Percentiles rank a stretch among this genome's conserved stretches.
Conservation (phyloP, 768 basidiomycete species). For the Steccherinum ochraceum region DNA sequence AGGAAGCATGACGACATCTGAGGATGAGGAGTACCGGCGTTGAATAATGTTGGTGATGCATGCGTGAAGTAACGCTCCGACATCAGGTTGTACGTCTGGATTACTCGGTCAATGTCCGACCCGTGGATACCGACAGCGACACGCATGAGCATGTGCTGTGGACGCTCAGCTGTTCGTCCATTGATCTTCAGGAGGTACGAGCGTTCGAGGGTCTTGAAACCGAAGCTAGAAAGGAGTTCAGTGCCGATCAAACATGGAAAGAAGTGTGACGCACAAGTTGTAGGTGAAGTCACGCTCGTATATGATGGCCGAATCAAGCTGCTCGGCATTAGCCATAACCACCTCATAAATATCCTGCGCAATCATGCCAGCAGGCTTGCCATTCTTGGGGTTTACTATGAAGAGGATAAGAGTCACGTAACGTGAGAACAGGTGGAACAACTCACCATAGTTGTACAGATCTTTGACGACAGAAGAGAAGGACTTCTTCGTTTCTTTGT, state of each 20-base stretch:
- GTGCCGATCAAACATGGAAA: slow-evolving; percentile 1
- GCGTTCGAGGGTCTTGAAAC: slow-evolving; percentile 99
- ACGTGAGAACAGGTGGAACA: neutral
- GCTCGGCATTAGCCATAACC: slow-evolving; percentile 74
- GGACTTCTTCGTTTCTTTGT: slow-evolving; percentile 98
- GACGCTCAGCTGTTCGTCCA: slow-evolving; percentile 92
- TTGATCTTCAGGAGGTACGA: slow-evolving; percentile 94
- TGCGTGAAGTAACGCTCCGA: slow-evolving; percentile 98
- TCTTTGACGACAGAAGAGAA: slow-evolving; percentile 92
- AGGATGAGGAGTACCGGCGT: slow-evolving; percentile 93
- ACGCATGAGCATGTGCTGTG: slow-evolving; percentile 99
- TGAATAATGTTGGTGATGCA: slow-evolving; percentile 96
- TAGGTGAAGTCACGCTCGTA: slow-evolving; percentile 98
- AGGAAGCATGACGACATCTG: slow-evolving; percentile 97
- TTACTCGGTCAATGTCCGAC: slow-evolving; percentile 74
- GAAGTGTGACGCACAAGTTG: slow-evolving; percentile 69
- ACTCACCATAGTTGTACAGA: slow-evolving; percentile 78
- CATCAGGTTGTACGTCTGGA: slow-evolving; percentile 95
- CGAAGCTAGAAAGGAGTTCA: slow-evolving; percentile 57
- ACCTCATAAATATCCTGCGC: slow-evolving; percentile 79
- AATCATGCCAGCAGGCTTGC: slow-evolving; percentile 83
- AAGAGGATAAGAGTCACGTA: slow-evolving; percentile 21
- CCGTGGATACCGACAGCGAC: slow-evolving; percentile 98
- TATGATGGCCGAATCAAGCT: slow-evolving; percentile 90
- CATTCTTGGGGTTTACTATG: slow-evolving; percentile 98